Percentiles rank a stretch among this genome's conserved stretches.
Evolutionary conservation across 805 yeast genomes (phyloP).

Genomic region (Wickerhamomyces pijperi): DNA sequence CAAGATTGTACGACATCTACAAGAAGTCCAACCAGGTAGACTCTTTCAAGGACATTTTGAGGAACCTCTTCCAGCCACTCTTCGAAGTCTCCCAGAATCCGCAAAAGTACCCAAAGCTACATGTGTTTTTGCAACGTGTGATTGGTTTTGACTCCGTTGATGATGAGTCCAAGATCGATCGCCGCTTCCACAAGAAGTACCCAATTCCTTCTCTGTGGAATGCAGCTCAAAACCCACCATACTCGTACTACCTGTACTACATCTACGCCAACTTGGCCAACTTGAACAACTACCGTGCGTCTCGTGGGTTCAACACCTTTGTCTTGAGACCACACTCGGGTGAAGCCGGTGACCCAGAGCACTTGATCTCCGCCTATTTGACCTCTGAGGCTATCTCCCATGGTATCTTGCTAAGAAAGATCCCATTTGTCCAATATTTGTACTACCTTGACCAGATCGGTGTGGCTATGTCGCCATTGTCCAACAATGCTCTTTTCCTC

Average conservation of each 20-base stretch:
- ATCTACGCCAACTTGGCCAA: conserved; percentile 79
- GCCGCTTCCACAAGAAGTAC: conserved; percentile 67
- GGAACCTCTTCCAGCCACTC: conserved; percentile 75
- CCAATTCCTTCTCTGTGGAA: conserved; percentile 87
- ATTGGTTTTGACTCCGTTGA: conserved; percentile 98
- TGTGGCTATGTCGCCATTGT: conserved; percentile 95
- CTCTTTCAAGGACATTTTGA: conserved; percentile 65
- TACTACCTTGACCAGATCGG: conserved; percentile 93
- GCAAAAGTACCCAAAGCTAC: conserved; percentile 77
- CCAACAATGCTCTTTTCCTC: conserved; percentile 90
- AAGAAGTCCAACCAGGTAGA: conserved; percentile 60
- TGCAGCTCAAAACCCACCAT: conserved; percentile 80
- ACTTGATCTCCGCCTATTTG: conserved; percentile 78
- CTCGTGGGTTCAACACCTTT: conserved; percentile 73
- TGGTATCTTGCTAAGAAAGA: conserved; percentile 85
- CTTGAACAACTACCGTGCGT: conserved; percentile 72
- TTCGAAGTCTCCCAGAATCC: conserved; percentile 88
- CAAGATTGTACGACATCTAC: conserved; percentile 85
- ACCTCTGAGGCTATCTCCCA: conserved; percentile 91
- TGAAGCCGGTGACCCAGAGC: conserved; percentile 99
- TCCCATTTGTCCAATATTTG: conserved; percentile 90
- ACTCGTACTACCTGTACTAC: conserved; percentile 88
- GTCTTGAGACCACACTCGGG: conserved; percentile 98
- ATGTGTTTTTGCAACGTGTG: conserved; percentile 81
- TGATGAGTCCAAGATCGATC: conserved; percentile 90